These are phyloP conservation scores for Pugionium cornutum DNA, from an alignment of 345 rosid species.

Conservation along the genomic window DNA sequence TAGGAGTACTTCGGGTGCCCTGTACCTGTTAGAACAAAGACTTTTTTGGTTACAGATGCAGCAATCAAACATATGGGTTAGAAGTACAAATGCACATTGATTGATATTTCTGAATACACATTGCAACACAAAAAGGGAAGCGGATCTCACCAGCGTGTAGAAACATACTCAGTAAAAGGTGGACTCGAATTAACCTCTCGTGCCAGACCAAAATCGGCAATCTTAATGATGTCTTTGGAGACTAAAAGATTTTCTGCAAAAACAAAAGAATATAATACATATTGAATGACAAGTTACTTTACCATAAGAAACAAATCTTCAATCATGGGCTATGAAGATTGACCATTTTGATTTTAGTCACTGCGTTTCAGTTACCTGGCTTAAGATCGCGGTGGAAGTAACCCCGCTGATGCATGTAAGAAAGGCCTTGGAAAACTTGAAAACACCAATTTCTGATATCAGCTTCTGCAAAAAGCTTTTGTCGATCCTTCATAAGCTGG, in stretches of 20 bases:
- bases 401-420: slow-evolving; percentile 92
- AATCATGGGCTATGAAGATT: neutral
- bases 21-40: slow-evolving; percentile 56
- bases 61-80: neutral
- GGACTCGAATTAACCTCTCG: slow-evolving; percentile 88
- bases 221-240: slow-evolving; percentile 68
- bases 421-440: slow-evolving; percentile 96
- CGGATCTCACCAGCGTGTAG: slow-evolving; percentile 84
- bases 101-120: neutral
- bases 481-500: slow-evolving; percentile 88
- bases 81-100: neutral
- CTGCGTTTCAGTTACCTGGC: slow-evolving; percentile 64
- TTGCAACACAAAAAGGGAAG: slow-evolving; percentile 7
- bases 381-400: slow-evolving; percentile 98
- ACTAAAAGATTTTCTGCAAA: slow-evolving; percentile 83
- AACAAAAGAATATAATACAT: slow-evolving; percentile 18
- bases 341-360: no score
- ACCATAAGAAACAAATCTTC: neutral
- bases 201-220: slow-evolving; percentile 99
- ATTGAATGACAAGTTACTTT: slow-evolving; percentile 3
- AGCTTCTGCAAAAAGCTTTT: slow-evolving; percentile 70
- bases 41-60: neutral
- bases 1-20: slow-evolving; percentile 93
- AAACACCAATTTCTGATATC: slow-evolving; percentile 91
- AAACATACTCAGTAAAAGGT: slow-evolving; percentile 90